Evolutionary conservation across 2,329 filamentous ascomycete species (phyloP).

Genomic region (Bipolaris victoriae): DNA sequence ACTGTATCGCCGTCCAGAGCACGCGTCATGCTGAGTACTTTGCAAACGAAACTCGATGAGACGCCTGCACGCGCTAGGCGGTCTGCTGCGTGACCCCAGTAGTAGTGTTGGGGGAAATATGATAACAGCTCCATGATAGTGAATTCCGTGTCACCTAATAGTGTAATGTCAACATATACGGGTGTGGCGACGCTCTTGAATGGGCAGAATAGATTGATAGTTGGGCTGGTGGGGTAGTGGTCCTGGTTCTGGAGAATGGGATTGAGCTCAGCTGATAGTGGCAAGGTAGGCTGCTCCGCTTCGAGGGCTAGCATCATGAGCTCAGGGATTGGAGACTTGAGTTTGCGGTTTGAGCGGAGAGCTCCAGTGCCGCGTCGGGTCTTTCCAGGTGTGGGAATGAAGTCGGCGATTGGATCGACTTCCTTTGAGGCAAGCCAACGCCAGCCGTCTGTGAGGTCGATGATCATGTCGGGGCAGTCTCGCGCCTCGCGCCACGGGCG

Average conservation of each 20-base stretch:
- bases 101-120: constrained; percentile 25
- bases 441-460: constrained; percentile 27
- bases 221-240: background rate
- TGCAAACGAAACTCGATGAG: background rate
- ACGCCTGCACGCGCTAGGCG: constrained; percentile 10
- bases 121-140: constrained; percentile 23
- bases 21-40: constrained; percentile 22
- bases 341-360: background rate
- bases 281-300: background rate
- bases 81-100: constrained; percentile 21
- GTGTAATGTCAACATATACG: constrained; percentile 16
- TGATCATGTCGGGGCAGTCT: constrained; percentile 22
- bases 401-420: background rate
- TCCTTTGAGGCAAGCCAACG: constrained; percentile 20
- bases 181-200: constrained; percentile 27
- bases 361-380: constrained; percentile 9
- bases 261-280: background rate
- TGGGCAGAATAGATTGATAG: constrained; percentile 12
- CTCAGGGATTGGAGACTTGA: constrained; percentile 21
- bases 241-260: constrained; percentile 14
- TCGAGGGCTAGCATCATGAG: constrained; percentile 16
- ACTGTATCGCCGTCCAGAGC: constrained; percentile 1
- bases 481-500: constrained; percentile 8
- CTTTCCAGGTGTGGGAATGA: constrained; percentile 4
- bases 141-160: constrained; percentile 22